phyloP scores from a whole-genome alignment of 2,329 filamentous ascomycete species.

The Alternaria alternata region DNA sequence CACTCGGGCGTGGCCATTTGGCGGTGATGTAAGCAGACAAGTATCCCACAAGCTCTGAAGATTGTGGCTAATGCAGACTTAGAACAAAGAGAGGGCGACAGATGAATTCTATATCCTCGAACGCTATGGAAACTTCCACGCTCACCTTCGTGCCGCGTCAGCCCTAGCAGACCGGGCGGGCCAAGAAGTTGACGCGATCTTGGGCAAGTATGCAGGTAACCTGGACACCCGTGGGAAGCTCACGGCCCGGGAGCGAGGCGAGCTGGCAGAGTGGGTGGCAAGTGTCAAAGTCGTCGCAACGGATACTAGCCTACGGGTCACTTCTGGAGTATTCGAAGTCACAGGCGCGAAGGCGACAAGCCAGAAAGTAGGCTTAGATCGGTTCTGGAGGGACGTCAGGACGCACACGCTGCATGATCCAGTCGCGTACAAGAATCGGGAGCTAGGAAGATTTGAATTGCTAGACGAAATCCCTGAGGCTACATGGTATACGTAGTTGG shows the following conservation, averaged over 20 bases:
- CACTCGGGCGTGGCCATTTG: conserved; percentile 71
- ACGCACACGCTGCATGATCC: conserved; percentile 73
- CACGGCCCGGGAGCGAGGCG: conserved; percentile 63
- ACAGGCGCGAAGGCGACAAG: conserved; percentile 67
- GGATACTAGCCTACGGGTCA: conserved; percentile 66
- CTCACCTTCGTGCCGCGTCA: conserved; percentile 67
- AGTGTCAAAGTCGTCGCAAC: conserved; percentile 70
- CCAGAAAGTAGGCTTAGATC: conserved; percentile 66
- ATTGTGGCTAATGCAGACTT: conserved; percentile 2
- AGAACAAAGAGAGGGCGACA: conserved; percentile 64
- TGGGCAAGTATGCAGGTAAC: conserved; percentile 50
- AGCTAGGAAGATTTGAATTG: conserved; percentile 66
- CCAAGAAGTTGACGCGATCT: conserved; percentile 58
- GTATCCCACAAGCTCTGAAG: no score
- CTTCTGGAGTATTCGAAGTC: conserved; percentile 70
- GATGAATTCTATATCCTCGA: conserved; percentile 73
- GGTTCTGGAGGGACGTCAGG: conserved; percentile 72
- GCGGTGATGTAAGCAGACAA: conserved; percentile 57
- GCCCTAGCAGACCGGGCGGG: conserved; percentile 67
- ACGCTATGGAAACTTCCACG: conserved; percentile 70
- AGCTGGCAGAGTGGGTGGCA: conserved; percentile 69
- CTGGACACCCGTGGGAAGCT: conserved; percentile 54
- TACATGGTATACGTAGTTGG: conserved; percentile 67
- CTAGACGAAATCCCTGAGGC: conserved; percentile 65
- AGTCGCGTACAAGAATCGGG: conserved; percentile 71